Percentiles rank a stretch among this genome's conserved stretches.
Evolutionary conservation across 140 eudicot species (phyloP).

Genomic region (Oenanthe javanica): DNA sequence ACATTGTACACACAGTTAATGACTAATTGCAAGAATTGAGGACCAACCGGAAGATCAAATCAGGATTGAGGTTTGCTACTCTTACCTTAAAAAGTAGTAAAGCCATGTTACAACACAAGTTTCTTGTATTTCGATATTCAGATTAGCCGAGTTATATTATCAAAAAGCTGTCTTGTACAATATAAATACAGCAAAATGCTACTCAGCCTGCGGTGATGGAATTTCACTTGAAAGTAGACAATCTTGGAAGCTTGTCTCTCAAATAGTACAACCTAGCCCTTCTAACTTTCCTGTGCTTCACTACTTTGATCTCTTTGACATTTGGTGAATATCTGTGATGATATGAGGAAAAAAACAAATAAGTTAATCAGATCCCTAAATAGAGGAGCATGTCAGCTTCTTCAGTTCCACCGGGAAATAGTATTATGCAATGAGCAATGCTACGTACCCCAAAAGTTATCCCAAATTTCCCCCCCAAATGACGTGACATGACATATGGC

Average conservation of each 20-base stretch:
- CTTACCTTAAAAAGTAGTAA: background rate
- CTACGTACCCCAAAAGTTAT: no score
- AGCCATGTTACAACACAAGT: constrained; percentile 1
- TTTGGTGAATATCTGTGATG: constrained; percentile 75
- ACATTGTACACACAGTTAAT: background rate
- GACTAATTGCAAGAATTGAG: background rate
- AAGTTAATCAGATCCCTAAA: background rate
- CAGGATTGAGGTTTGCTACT: background rate
- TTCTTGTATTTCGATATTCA: background rate
- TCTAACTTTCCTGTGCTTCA: constrained; percentile 72
- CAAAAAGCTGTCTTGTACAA: background rate
- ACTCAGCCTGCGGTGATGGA: background rate
- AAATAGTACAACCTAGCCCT: constrained; percentile 52
- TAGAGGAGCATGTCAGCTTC: background rate
- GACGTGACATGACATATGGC: no score
- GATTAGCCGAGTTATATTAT: background rate
- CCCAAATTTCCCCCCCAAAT: no score
- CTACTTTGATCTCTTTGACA: constrained; percentile 75
- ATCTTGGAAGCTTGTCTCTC: constrained; percentile 93
- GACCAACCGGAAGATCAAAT: background rate
- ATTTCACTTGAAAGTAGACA: constrained; percentile 78
- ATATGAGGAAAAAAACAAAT: background rate
- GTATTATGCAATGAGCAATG: background rate
- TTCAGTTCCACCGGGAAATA: background rate
- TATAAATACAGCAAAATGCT: background rate